Evolutionary conservation across 2,329 filamentous ascomycete genomes (phyloP).

Genomic region (Ceratocystis harringtonii): DNA sequence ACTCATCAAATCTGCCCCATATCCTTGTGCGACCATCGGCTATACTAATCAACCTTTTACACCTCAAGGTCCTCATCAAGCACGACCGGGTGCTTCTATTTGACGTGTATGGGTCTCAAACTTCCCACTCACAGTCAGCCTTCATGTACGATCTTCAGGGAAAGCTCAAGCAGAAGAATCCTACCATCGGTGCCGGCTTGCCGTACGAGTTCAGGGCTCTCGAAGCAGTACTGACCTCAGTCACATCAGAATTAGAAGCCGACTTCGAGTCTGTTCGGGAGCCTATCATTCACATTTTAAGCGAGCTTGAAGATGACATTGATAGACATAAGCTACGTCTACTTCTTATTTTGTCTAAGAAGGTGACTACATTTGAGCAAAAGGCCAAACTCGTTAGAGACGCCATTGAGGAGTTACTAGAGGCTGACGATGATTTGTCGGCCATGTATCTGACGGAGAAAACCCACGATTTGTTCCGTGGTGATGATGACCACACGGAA

Average conservation of each 20-base stretch:
- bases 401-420: conserved; percentile 84
- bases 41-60: conserved; percentile 90
- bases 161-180: conserved; percentile 64
- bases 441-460: conserved; percentile 95
- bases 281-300: conserved; percentile 74
- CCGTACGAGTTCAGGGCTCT: conserved; percentile 94
- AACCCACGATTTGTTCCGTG: conserved; percentile 52
- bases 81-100: conserved; percentile 88
- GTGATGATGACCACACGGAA: conserved; percentile 82
- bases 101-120: conserved; percentile 86
- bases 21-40: conserved; percentile 87
- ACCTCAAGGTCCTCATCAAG: conserved; percentile 90
- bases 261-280: conserved; percentile 91
- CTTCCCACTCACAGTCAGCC: conserved; percentile 85
- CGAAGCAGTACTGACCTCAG: conserved; percentile 86
- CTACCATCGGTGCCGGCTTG: conserved; percentile 35
- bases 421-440: conserved; percentile 88
- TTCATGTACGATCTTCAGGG: conserved; percentile 97
- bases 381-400: conserved; percentile 88
- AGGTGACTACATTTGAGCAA: conserved; percentile 91
- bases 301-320: conserved; percentile 90
- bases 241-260: conserved; percentile 78
- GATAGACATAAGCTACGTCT: conserved; percentile 85
- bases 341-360: conserved; percentile 86
- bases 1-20: conserved; percentile 86